A percentile compares a stretch with the other conserved stretches of the same genome.
These are phyloP conservation scores for Delitschia confertaspora DNA, from an alignment of 495 filamentous ascomycete genomes.

Conservation along the genomic window DNA sequence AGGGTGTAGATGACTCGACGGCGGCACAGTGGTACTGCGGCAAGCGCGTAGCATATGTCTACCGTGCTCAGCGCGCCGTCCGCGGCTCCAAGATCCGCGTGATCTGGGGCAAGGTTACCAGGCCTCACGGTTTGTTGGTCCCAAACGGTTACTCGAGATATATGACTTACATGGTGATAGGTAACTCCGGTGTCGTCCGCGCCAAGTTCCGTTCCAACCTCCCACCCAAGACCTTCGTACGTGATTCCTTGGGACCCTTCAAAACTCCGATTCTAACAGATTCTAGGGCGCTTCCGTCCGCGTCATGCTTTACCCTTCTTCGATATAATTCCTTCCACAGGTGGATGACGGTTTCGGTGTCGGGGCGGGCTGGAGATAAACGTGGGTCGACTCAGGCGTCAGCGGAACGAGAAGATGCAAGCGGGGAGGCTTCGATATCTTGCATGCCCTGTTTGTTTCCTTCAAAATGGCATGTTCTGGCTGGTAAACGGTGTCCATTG, in stretches of 20 bases:
- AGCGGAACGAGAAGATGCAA: constrained; percentile 11
- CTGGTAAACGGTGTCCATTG: constrained; percentile 27
- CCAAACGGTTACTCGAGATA: not conserved
- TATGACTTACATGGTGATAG: constrained; percentile 35
- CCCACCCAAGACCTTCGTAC: constrained; percentile 80
- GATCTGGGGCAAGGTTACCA: constrained; percentile 98
- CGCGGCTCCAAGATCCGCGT: constrained; percentile 95
- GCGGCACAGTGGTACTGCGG: constrained; percentile 68
- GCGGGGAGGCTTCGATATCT: constrained; percentile 13
- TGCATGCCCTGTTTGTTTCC: constrained; percentile 22
- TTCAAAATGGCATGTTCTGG: constrained; percentile 29
- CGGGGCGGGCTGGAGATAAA: constrained; percentile 1
- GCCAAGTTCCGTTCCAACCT: constrained; percentile 94
- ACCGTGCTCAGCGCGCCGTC: constrained; percentile 83
- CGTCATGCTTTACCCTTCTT: constrained; percentile 97
- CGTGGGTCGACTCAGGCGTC: not conserved
- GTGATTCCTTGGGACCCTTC: not conserved
- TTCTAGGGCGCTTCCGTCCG: constrained; percentile 68
- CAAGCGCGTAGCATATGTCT: constrained; percentile 96
- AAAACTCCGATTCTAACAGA: constrained; percentile 5
- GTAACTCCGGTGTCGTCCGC: constrained; percentile 93
- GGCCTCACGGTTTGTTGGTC: constrained; percentile 79
- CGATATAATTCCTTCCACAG: constrained; percentile 39
- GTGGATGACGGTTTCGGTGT: constrained; percentile 12
- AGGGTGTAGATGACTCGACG: constrained; percentile 81